Evolutionary conservation across 495 filamentous ascomycete genomes (phyloP), one percentile per base, ranked within the genome.

Genomic region (Daldinia childiae): DNA sequence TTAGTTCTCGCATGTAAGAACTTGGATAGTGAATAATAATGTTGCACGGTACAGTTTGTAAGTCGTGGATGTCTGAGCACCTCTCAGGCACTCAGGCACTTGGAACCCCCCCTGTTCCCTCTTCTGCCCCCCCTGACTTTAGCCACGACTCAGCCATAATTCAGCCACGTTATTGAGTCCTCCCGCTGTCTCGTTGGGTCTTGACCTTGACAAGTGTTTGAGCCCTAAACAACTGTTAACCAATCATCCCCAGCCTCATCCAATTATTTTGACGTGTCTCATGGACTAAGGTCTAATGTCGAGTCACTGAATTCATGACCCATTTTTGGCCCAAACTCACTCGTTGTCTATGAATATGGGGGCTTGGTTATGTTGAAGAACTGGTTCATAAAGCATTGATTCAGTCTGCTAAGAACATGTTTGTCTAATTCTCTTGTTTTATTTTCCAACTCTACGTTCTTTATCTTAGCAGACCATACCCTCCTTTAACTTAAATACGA

Each of bases 111-210:
- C 4, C 27, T 29, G 27, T 6, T 29, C 27, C 17, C 41, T 11
- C 11, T 0, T 14, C 3, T 11, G 2, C 6, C 9, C 34, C 34
- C 34, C 34, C 34, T 29, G 27, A n/a, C 14, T 55, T 54, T 50
- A 73, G 71, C 71, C 71, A 69, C 66, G 58, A 69, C 66, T 69
- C 59, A 51, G 66, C 66, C 66, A 38, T 68, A 12, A 64, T 64
- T 60, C 41, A 21, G 41, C 41, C 15, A 21, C n/a, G n/a, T 1
- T 14, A 24, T 2, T 61, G 62, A 62, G 64, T 39, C 62, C 50
- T 43, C 51, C 38, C 6, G 50, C 0, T 41, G 32, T 41, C 51
- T 29, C 6, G 51, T 2, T 52, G 34, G 34, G 34, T 36, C 34
- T 36, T 36, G 34, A 36, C 34, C 34, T 36, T 36, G 11, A 12